Percentiles rank a stretch among this genome's conserved stretches.
Evolutionary conservation across 768 basidiomycete species (phyloP).

Genomic region (Coprinopsis cinerea): DNA sequence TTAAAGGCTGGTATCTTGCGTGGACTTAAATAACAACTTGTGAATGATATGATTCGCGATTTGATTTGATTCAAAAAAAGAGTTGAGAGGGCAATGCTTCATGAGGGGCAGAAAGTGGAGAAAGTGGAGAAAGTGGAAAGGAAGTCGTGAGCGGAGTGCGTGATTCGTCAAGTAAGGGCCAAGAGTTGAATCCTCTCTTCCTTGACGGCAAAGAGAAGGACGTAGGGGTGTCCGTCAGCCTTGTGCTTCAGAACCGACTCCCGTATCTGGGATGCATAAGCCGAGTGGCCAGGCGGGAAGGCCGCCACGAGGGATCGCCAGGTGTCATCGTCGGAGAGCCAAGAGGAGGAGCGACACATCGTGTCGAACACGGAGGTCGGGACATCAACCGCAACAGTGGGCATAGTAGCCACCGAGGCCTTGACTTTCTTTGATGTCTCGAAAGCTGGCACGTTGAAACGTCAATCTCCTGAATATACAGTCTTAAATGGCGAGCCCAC

Average conservation of each 20-base stretch:
- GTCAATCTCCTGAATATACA: neutral
- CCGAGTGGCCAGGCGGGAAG: slow-evolving; percentile 52
- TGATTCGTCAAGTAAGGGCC: slow-evolving; percentile 22
- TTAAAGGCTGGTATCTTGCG: no score
- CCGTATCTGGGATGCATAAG: slow-evolving; percentile 63
- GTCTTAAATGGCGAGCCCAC: slow-evolving; percentile 27
- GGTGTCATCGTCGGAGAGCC: slow-evolving; percentile 71
- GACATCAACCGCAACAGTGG: slow-evolving; percentile 71
- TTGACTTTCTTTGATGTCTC: slow-evolving; percentile 55
- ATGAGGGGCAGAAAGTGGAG: neutral
- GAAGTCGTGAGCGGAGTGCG: neutral
- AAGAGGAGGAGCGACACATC: slow-evolving; percentile 49
- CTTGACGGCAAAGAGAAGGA: slow-evolving; percentile 60
- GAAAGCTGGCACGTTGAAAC: no score
- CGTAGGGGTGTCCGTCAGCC: slow-evolving; percentile 54
- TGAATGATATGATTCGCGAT: no score
- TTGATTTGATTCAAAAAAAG: no score
- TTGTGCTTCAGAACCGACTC: slow-evolving; percentile 60
- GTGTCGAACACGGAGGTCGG: slow-evolving; percentile 52
- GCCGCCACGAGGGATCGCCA: slow-evolving; percentile 56
- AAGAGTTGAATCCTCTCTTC: slow-evolving; percentile 68
- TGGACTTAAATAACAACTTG: no score
- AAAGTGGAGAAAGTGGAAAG: neutral
- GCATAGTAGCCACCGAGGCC: slow-evolving; percentile 51
- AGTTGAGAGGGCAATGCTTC: no score